These are phyloP conservation scores for Dittrichia graveolens DNA, from an alignment of 129 eudicot species.

Conservation along the genomic window DNA sequence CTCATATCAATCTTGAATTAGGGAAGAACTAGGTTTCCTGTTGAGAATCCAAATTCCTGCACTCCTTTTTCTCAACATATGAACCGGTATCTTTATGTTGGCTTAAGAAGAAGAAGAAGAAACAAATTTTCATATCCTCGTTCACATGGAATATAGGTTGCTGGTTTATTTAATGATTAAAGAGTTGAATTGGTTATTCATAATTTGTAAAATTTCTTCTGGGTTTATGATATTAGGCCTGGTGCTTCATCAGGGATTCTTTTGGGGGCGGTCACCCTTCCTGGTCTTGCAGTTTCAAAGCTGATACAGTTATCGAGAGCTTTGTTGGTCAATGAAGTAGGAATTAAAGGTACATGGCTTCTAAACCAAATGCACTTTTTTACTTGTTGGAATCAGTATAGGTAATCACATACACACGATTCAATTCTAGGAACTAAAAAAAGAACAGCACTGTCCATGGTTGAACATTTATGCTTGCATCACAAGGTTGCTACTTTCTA, in stretches of 20 bases:
- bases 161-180: neutral
- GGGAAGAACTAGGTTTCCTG: neutral
- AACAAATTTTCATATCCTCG: neutral
- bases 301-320: conserved; percentile 67
- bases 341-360: conserved; percentile 48
- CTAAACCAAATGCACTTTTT: neutral
- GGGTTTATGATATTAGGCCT: conserved; percentile 50
- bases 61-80: no score
- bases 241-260: conserved; percentile 91
- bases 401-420: neutral
- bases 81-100: neutral
- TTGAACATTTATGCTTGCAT: conserved; percentile 2
- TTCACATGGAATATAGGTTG: neutral
- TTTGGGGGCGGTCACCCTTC: conserved; percentile 82
- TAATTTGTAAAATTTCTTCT: neutral
- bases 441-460: neutral
- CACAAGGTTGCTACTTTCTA: neutral
- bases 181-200: conserved; percentile 9
- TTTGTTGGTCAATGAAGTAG: conserved; percentile 39
- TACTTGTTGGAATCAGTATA: neutral
- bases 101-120: neutral
- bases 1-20: neutral
- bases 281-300: conserved; percentile 69
- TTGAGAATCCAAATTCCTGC: no score
- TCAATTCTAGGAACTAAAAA: neutral